Conservation (phyloP, 75 land plant genomes). For the Cupressus sempervirens region DNA sequence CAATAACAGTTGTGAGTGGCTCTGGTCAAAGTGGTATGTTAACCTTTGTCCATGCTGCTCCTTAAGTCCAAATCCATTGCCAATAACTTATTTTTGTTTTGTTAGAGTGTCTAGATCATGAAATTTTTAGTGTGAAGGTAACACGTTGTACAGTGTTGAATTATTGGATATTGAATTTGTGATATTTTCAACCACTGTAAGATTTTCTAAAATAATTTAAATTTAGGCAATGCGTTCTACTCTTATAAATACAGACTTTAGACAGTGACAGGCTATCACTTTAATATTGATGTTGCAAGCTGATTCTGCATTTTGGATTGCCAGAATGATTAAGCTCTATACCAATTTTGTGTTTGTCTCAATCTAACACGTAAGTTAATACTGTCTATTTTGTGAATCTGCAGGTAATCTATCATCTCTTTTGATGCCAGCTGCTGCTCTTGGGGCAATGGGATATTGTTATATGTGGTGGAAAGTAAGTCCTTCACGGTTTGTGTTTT, state of each 20-base stretch:
- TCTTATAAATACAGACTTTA: not conserved
- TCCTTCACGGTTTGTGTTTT: slow-evolving; percentile 8
- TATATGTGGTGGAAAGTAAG: slow-evolving; percentile 91
- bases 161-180: not conserved
- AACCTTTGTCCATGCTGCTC: not conserved
- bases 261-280: not conserved
- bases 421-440: slow-evolving; percentile 64
- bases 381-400: not conserved
- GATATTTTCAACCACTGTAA: not conserved
- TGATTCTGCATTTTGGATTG: not conserved
- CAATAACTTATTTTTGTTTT: not conserved
- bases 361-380: not conserved
- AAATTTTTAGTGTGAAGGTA: not conserved
- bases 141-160: not conserved
- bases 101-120: not conserved
- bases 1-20: slow-evolving; percentile 55
- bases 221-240: not conserved
- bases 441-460: slow-evolving; percentile 80
- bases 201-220: not conserved
- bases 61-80: not conserved
- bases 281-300: not conserved
- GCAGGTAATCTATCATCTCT: slow-evolving; percentile 44
- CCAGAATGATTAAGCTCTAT: not conserved
- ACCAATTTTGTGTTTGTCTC: not conserved
- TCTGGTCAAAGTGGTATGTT: slow-evolving; percentile 25